Evolutionary conservation across 1,139 yeast genomes (phyloP).

Genomic region (Diutina pseudorugosa): DNA sequence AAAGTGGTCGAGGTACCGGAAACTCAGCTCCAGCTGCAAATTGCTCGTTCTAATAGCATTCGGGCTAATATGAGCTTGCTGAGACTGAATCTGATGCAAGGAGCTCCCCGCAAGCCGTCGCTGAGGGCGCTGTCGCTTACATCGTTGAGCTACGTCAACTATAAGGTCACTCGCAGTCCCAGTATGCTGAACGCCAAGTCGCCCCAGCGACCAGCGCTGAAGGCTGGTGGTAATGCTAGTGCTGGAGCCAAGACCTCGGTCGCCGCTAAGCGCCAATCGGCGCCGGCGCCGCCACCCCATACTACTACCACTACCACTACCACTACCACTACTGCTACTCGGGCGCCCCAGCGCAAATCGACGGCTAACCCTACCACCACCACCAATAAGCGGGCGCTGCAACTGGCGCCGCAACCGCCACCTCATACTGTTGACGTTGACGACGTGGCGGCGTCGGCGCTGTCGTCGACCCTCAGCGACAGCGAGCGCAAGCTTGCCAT

Average conservation of each 20-base stretch:
- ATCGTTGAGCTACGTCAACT: not conserved
- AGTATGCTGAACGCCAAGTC: not conserved
- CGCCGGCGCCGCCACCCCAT: not conserved
- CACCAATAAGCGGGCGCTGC: not conserved
- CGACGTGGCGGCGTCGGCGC: no score
- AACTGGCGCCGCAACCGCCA: not conserved
- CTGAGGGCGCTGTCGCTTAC: slow-evolving; percentile 4
- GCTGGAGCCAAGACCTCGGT: not conserved
- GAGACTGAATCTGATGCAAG: slow-evolving; percentile 13
- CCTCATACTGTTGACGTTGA: not conserved
- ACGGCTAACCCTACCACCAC: no score
- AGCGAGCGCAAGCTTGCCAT: not conserved
- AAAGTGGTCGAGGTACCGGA: slow-evolving; percentile 38
- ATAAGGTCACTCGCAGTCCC: not conserved
- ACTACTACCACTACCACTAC: not conserved
- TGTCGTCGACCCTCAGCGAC: not conserved
- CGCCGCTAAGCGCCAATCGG: not conserved
- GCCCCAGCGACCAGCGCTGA: not conserved
- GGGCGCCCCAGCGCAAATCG: no score
- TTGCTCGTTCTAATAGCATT: slow-evolving; percentile 30
- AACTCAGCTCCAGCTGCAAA: slow-evolving; percentile 22
- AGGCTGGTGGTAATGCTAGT: not conserved
- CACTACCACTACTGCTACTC: not conserved
- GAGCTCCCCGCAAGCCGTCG: not conserved
- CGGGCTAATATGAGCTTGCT: slow-evolving; percentile 19